phyloP scores from a whole-genome alignment of 805 yeast genomes.

The Candida manassasensis region DNA sequence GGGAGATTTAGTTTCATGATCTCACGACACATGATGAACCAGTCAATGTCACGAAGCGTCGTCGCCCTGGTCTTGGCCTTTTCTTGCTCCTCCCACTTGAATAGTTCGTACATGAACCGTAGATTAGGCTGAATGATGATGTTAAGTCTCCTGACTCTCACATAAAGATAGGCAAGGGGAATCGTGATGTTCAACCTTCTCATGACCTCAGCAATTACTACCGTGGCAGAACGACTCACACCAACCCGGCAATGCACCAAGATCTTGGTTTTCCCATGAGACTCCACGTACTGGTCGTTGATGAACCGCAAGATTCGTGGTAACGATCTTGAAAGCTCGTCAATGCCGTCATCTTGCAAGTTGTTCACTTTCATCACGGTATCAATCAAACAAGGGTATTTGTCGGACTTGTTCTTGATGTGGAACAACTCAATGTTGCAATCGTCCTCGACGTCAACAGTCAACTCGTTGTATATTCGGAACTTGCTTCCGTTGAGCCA shows the following conservation, averaged over 20 bases:
- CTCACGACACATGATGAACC: slow-evolving; percentile 84
- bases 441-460: slow-evolving; percentile 17
- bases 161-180: slow-evolving; percentile 78
- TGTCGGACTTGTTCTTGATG: slow-evolving; percentile 4
- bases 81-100: slow-evolving; percentile 44
- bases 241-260: slow-evolving; percentile 95
- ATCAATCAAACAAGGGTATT: slow-evolving; percentile 23
- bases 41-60: slow-evolving; percentile 66
- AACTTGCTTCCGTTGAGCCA: slow-evolving; percentile 50
- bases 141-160: slow-evolving; percentile 84
- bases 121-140: slow-evolving; percentile 93
- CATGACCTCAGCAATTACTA: slow-evolving; percentile 95
- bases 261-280: slow-evolving; percentile 25
- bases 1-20: slow-evolving; percentile 73
- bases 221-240: slow-evolving; percentile 91
- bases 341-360: slow-evolving; percentile 89
- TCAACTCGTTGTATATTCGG: slow-evolving; percentile 19
- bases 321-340: slow-evolving; percentile 59
- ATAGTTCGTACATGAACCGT: slow-evolving; percentile 84
- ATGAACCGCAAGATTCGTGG: slow-evolving; percentile 63
- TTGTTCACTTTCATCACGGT: slow-evolving; percentile 62
- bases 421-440: slow-evolving; percentile 30
- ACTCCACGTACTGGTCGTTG: slow-evolving; percentile 31
- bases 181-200: slow-evolving; percentile 59
- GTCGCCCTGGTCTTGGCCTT: slow-evolving; percentile 11